Conservation (phyloP, 2,329 filamentous ascomycete genomes). For the Exophiala sideris region DNA sequence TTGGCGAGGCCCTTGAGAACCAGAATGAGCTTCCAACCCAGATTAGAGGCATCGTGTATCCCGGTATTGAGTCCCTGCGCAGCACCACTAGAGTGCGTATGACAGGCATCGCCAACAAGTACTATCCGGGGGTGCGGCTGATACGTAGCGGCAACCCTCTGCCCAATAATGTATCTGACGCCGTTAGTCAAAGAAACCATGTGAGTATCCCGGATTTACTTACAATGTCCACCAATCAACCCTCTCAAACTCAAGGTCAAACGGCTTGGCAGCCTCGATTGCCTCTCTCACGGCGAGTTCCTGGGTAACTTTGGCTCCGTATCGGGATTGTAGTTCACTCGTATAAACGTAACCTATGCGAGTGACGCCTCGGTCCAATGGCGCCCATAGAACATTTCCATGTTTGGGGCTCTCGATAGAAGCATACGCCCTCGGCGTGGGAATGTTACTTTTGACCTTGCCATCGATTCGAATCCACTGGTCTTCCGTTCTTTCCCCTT, state of each 20-base stretch:
- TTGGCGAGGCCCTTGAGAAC: constrained; percentile 13
- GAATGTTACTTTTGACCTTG: not conserved
- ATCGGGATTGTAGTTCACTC: not conserved
- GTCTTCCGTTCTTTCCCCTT: not conserved
- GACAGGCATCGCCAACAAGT: constrained; percentile 33
- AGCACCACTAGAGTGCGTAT: constrained; percentile 33
- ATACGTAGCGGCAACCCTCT: not conserved
- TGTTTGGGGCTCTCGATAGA: not conserved
- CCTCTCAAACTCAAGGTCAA: not conserved
- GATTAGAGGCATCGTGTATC: constrained; percentile 35
- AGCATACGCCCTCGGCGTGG: not conserved
- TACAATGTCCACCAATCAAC: constrained; percentile 4
- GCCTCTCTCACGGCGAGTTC: constrained; percentile 2
- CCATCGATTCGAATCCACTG: not conserved
- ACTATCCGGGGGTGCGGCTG: not conserved
- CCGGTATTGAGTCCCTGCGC: constrained; percentile 36
- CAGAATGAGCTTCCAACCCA: constrained; percentile 35
- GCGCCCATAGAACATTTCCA: constrained; percentile 7
- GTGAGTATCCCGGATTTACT: not conserved
- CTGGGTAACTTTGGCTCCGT: not conserved
- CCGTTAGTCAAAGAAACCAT: not conserved
- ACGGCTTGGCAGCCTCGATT: constrained; percentile 1
- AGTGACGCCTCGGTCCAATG: not conserved
- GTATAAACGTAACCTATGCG: constrained; percentile 1
- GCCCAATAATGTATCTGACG: not conserved